Evolutionary conservation across 768 basidiomycete species (phyloP), one percentile per base, ranked within the genome.

Genomic region (Chalciporus piperatus): DNA sequence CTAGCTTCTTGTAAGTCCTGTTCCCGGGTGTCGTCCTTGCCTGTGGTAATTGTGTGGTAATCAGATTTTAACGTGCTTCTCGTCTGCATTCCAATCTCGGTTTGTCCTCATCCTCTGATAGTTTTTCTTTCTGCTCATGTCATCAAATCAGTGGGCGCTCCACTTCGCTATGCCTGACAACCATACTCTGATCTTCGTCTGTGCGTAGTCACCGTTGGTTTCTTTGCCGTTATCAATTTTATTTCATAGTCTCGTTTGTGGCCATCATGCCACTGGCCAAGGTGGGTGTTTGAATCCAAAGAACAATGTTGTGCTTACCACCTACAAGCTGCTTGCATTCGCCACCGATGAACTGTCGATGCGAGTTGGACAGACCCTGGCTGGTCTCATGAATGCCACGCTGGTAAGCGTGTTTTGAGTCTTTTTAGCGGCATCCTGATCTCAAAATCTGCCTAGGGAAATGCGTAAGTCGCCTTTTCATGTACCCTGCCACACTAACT

Each of bases 381-480:
- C 90, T 3, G 91, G 91, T 35, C 76, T 94, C 3, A 65, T 94
- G 48, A 94, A 93, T 69, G 92, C 92, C n/a, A 94, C 91, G 13
- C 72, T 90, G 58, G 87, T 91, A 57, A 57, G 79, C 64, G 16
- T 27, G 6, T 7, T 9, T 27, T 5, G 6, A 27, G 11, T 7
- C 11, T 12, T 32, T 4, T 10, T 3, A 32, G 11, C 12, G 12
- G 12, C 12, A 12, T 32, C 22, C 22, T 22, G 22, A 22, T 22
- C 22, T 22, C 4, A 4, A 22, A 2, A 22, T 22, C 22, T 22
- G 22, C 13, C 9, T 39, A 68, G 67, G 67, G 67, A 55, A 68
- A 68, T 45, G 58, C 67, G 69, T 70, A 48, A 55, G 67, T 63
- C 8, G 4, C 16, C 7, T n/a, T 1, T 16, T 22, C 45, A 17